Base-by-base conservation (phyloP, 176 grass and related monocot species). In the Hordeum marinum region DNA sequence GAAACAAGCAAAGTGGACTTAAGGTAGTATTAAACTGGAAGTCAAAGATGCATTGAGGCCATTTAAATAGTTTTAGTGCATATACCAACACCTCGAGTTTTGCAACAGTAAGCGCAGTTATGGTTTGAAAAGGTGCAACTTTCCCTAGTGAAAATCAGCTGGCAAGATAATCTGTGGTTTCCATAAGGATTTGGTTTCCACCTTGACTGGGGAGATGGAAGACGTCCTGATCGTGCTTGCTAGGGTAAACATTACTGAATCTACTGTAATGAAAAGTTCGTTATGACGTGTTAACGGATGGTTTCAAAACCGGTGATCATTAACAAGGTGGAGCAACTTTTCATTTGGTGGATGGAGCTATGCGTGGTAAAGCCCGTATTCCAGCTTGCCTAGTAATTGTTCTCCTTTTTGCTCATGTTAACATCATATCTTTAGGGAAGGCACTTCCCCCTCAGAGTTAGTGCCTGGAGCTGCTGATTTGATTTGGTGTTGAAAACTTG, bases 241-340 rank as follows among this genome's bases (percentile, higher is more conserved):
- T 86, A 67, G 84, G 74, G 35, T 6, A 17, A 48, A 83, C 46
- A 75, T 68, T 83, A 72, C 80, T 90, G 36, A 79, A 83, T 83
- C 46, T 48, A 8, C 23, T 46, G 68, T 84, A 76, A 80, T 54
- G 75, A 11, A 15, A 83, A 87, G 85, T 90, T 84, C 13, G 80
- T 90, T 90, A 84, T 90, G 89, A 65, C 61, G 39, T 90, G 76
- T 84, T 54, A 69, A 75, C 40, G 75, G 39, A 70, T 80, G 37
- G 35, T 83, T 77, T 68, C 73, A 36, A 15, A 79, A 68, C 75
- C 48, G 37, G 68, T 80, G 80, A 20, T 87, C 68, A 87, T 65
- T 80, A 87, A 23, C 89, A 87, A 76, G 76, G 61, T 87, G 89
- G 85, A 87, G 75, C 61, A 84, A 76, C 89, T 90, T 90, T 84